These are phyloP conservation scores for Nakazawaea wickerhamii DNA, from an alignment of 805 yeast species.

Conservation along the genomic window DNA sequence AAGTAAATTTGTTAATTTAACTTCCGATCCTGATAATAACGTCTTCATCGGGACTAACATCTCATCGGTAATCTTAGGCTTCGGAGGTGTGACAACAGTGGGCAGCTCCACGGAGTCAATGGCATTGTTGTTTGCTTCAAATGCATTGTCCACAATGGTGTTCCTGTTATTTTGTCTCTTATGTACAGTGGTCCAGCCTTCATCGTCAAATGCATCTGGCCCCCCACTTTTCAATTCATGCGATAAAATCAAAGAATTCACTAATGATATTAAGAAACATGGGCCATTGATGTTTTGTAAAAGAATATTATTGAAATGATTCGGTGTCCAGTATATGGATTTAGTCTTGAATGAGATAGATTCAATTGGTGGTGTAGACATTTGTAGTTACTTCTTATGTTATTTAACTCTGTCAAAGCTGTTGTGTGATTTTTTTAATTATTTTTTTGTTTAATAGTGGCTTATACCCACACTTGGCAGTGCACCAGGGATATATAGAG, in stretches of 20 bases:
- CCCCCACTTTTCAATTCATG: slow-evolving; percentile 24
- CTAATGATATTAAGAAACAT: slow-evolving; percentile 76
- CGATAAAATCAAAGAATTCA: slow-evolving; percentile 60
- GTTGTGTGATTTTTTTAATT: not conserved
- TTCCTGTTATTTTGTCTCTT: not conserved
- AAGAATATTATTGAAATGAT: slow-evolving; percentile 47
- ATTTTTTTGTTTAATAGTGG: too few relatives aligned
- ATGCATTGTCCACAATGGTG: not conserved
- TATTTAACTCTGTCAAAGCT: not conserved
- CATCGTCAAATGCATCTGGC: slow-evolving; percentile 5
- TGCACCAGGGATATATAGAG: too few relatives aligned
- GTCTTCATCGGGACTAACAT: slow-evolving; percentile 20
- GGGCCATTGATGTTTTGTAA: slow-evolving; percentile 84
- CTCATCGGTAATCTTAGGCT: not conserved
- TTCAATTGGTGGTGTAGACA: not conserved
- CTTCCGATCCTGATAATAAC: slow-evolving; percentile 18
- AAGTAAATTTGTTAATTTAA: slow-evolving; percentile 36
- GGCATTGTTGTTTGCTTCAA: not conserved
- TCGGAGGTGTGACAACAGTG: not conserved
- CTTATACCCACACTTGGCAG: too few relatives aligned
- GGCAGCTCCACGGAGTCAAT: not conserved
- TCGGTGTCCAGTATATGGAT: slow-evolving; percentile 24
- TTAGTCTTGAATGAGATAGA: slow-evolving; percentile 21
- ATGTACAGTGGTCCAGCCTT: slow-evolving; percentile 20
- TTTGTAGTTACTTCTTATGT: not conserved